Percentiles rank a stretch among this genome's conserved stretches.
These are phyloP conservation scores for Actinomortierella wolfii DNA, from an alignment of 371 early-diverging fungal species.

Conservation along the genomic window DNA sequence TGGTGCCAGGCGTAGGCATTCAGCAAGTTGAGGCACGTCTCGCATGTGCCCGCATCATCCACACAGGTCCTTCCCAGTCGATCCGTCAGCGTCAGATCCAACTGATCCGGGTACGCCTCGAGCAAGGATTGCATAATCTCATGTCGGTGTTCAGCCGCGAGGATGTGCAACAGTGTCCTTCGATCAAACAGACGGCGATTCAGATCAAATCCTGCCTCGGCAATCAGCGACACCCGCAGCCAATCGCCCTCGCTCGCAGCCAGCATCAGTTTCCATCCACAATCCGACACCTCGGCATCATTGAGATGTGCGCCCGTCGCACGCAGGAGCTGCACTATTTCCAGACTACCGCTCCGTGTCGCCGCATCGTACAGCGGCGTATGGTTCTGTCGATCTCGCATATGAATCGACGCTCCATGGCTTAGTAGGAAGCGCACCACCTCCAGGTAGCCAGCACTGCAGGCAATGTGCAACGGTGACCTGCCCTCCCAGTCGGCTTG, in stretches of 20 bases:
- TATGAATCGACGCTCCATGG: slow-evolving; percentile 92
- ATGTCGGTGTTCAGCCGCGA: slow-evolving; percentile 41
- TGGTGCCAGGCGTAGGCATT: no score
- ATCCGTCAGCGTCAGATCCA: slow-evolving; percentile 24
- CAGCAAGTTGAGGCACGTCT: no score
- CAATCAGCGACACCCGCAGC: slow-evolving; percentile 30
- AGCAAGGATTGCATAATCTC: slow-evolving; percentile 19
- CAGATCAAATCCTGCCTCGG: slow-evolving; percentile 39
- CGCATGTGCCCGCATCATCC: slow-evolving; percentile 34
- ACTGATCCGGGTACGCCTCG: slow-evolving; percentile 15
- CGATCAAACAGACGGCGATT: slow-evolving; percentile 39
- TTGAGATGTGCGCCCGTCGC: slow-evolving; percentile 91
- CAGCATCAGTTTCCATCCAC: slow-evolving; percentile 46
- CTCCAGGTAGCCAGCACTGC: slow-evolving; percentile 73
- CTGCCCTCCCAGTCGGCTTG: slow-evolving; percentile 89
- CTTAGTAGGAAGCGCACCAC: slow-evolving; percentile 76
- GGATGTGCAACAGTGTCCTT: slow-evolving; percentile 42
- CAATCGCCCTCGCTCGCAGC: slow-evolving; percentile 37
- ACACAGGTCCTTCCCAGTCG: slow-evolving; percentile 42
- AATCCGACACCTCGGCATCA: slow-evolving; percentile 73
- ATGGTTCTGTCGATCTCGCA: slow-evolving; percentile 87
- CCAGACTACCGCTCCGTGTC: slow-evolving; percentile 55
- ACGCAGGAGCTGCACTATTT: slow-evolving; percentile 69
- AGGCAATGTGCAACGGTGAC: slow-evolving; percentile 87
- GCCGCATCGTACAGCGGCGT: slow-evolving; percentile 90